These are phyloP conservation scores for Aspergillus brasiliensis DNA, from an alignment of 2,329 filamentous ascomycete genomes.

Conservation along the genomic window DNA sequence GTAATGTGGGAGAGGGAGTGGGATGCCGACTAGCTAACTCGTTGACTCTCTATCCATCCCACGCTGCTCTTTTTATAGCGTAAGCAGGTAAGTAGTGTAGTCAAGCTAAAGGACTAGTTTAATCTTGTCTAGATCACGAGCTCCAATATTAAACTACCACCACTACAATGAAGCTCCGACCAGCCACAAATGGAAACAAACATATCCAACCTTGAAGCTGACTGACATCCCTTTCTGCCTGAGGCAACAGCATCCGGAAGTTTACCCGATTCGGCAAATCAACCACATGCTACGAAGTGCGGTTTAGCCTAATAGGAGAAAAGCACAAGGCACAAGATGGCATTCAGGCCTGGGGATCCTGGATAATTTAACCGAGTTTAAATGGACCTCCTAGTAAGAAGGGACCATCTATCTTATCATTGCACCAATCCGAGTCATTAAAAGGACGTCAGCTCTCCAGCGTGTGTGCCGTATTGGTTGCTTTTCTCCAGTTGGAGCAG, in stretches of 20 bases:
- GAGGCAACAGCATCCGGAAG: conserved; percentile 2
- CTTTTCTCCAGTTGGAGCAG: background rate
- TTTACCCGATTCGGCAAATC: conserved; percentile 6
- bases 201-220: background rate
- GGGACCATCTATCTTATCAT: too few relatives aligned
- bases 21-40: too few relatives aligned
- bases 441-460: background rate
- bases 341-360: background rate
- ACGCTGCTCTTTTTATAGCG: background rate
- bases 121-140: background rate
- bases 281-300: background rate
- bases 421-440: too few relatives aligned
- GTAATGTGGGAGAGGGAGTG: too few relatives aligned
- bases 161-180: background rate
- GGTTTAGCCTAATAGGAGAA: conserved; percentile 8
- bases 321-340: background rate
- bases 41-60: too few relatives aligned
- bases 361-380: conserved; percentile 1
- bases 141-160: background rate
- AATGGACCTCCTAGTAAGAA: background rate
- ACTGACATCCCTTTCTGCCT: background rate
- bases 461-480: background rate
- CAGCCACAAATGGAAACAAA: background rate
- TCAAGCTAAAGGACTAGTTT: background rate
- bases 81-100: background rate